Evolutionary conservation across 495 filamentous ascomycete species (phyloP), one percentile per base, ranked within the genome.

Genomic region (Penicillium turbatum): DNA sequence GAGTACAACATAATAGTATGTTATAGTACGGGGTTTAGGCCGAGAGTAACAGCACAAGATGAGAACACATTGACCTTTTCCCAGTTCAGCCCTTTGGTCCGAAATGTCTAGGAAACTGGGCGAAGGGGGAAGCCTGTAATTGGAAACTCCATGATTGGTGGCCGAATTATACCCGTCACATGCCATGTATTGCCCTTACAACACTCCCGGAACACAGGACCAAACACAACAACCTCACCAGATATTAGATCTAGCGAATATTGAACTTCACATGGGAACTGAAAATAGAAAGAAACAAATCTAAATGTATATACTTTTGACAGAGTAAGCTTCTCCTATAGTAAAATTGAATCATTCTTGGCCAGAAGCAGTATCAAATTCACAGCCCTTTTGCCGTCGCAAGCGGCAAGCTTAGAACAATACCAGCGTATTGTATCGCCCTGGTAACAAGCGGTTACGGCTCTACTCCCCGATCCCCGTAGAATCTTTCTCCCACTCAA

Each of bases 361-460:
- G 38, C 47, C 24, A 17, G 11, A 35, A 43, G 12, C 39, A 51
- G 38, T 49, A 49, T 49, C 37, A 46, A 41, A 37, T 42, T 45
- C 43, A 45, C 45, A 54, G 51, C 44, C 55, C 47, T 29, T 48
- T 53, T 51, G 21, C 24, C 61, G 58, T 64, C 55, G 67, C 56
- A 68, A 64, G 51, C 58, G 55, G 61, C 53, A 56, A 55, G 46
- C 50, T 54, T 43, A 55, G 51, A 51, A 53, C 67, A 62, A 66
- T 74, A 67, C 64, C 55, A 37, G 12, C 36, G 69, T 77, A 72
- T 56, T 49, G 61, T 64, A 66, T 64, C 61, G 61, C 63, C 53
- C 34, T 49, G 64, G 64, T 66, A 66, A 64, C 64, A 67, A 24
- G 73, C 68, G 73, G 64, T 75, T 74, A 78, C 70, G 69, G 70